Conservation (phyloP, 2,329 filamentous ascomycete species). For the Apiospora sp. region DNA sequence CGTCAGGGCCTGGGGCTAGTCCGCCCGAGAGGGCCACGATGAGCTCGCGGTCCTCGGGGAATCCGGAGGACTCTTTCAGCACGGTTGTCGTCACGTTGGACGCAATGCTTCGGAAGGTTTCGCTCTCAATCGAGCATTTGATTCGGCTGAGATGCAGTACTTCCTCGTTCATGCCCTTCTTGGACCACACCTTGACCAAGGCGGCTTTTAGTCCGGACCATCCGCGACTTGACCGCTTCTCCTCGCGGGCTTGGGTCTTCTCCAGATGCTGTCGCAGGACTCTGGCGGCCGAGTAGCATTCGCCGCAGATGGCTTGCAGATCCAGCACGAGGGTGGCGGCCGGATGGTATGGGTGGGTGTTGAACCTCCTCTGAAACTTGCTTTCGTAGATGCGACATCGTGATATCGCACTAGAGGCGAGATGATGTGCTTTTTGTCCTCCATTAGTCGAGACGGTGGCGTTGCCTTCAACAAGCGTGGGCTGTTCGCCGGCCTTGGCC, state of each 20-base stretch:
- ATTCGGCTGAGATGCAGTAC: not conserved
- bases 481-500: not conserved
- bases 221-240: not conserved
- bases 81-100: not conserved
- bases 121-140: not conserved
- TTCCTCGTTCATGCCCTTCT: not conserved
- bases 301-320: not conserved
- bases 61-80: not conserved
- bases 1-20: not conserved
- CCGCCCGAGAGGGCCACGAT: not conserved
- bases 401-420: not conserved
- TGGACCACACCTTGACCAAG: conserved; percentile 3
- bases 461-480: not conserved
- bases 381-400: not conserved
- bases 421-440: not conserved
- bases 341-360: too few species aligned
- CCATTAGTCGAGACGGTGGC: not conserved
- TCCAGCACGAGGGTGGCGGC: too few species aligned
- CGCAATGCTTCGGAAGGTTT: not conserved
- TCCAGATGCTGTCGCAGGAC: not conserved
- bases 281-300: not conserved
- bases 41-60: not conserved
- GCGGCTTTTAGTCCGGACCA: not conserved
- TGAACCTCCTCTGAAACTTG: not conserved
- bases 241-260: not conserved